Base-by-base conservation (phyloP, 2,329 filamentous ascomycete genomes). In the Colletotrichum camelliae region DNA sequence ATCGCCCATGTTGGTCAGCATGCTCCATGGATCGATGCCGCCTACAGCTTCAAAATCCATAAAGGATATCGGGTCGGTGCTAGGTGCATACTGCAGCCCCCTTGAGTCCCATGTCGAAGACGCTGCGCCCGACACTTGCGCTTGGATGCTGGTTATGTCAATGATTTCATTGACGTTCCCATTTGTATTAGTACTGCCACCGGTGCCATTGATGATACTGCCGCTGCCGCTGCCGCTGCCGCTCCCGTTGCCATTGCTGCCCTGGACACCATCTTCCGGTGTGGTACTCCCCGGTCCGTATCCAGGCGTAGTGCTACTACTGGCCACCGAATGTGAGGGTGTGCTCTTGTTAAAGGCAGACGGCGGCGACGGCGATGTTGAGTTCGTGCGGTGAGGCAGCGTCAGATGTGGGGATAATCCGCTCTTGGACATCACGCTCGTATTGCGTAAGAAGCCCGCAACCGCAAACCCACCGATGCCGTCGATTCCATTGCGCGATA, bases 131-230 rank as follows among this genome's bases (percentile, higher is more conserved):
- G 58, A 15, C 31, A 67, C 37, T 21, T 66, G 29, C 15, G 72
- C 55, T 65, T 74, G 74, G 7, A 76, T 69, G 48, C 74, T 76
- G 35, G 74, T 69, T 4, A 76, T 76, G 21, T 76, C 74, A 10
- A 76, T 37, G 5, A 76, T 52, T 58, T 76, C 74, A 24, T 60
- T 58, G 3, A 55, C 16, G 10, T n/a, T 24, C 16, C 29, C 64
- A 5, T 64, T 64, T 13, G 39, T 52, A 37, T 37, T n/a, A n/a
- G 39, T 24, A n/a, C 18, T 60, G 18, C n/a, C 9, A 15, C 35
- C 37, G 2, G 35, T 43, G 37, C 61, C 61, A 35, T 39, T 64
- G 18, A 35, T 24, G 31, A 35, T 24, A 5, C 71, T 18, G 31
- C 66, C 67, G 24, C 8, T 35, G 6, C 43, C 24, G 12, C 27